Evolutionary conservation across 2,329 filamentous ascomycete genomes (phyloP), one percentile per base, ranked within the genome.

Genomic region (Arthrobotrys iridis): DNA sequence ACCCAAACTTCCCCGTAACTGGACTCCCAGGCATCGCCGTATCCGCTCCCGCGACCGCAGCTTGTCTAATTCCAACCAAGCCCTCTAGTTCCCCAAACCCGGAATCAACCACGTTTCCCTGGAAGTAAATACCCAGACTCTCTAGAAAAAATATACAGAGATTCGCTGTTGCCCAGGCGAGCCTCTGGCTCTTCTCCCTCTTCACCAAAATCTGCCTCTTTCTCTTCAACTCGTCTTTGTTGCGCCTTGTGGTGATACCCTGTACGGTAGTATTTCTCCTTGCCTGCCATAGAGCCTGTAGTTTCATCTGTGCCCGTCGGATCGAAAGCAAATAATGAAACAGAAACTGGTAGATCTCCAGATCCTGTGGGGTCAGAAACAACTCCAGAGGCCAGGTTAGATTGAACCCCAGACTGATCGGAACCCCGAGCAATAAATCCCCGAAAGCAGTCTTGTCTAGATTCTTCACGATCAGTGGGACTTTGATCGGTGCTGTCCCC

Each of bases 101-200:
- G 30, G 89, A 89, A 73, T 89, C 88, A 11, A 97, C 90, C 4
- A 98, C 90, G 80, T 97, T 93, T 0, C 91, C 92, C 81, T 97
- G 94, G 46, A 98, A 88, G 79, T 96, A 98, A 2, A 89, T 89
- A 78, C 94, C 91, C 11, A 92, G 90, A 81, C 97, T 93, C 0
- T 91, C 92, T 2, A 98, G 85, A 78, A 98, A 91, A 83, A 97
- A 97, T 2, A 96, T 88, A 0, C 92, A 90, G 1, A 93, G 91
- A 80, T 91, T 93, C 78, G 91, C 90, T 0, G 92, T 96, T 0
- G 93, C 94, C 95, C 95, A 99, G 0, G 94, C 87, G 77, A 89
- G 90, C 13, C 95, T 88, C 86, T 96, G 91, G 0, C 87, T 86
- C 33, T 86, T 85, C 3, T 87, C 86, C 15, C 94, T 87, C 13